phyloP scores from a whole-genome alignment of 1,284 basidiomycete genomes.

The Thecaphora frezii region DNA sequence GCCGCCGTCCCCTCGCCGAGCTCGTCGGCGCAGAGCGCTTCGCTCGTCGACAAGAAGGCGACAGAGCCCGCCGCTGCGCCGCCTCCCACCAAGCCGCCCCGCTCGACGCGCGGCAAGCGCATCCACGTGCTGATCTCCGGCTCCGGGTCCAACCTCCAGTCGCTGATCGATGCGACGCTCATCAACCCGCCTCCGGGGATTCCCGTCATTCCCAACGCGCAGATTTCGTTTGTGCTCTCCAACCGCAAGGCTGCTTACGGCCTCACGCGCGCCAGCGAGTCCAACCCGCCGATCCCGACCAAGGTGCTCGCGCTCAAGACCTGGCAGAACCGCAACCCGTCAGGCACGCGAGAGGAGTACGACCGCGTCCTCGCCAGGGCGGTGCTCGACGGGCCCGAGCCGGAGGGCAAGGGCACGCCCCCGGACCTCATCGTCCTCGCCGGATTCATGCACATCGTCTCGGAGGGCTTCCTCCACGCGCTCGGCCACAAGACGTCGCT shows the following conservation, averaged over 20 bases:
- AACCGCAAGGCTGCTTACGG: constrained; percentile 91
- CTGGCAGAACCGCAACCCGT: constrained; percentile 72
- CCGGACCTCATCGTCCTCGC: constrained; percentile 90
- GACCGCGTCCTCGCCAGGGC: constrained; percentile 78
- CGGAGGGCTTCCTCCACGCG: constrained; percentile 62
- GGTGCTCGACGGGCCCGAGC: constrained; percentile 63
- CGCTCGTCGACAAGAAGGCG: too few species aligned
- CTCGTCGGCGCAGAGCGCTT: too few species aligned
- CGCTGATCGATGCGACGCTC: constrained; percentile 83
- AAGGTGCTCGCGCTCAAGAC: constrained; percentile 82
- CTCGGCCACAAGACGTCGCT: constrained; percentile 45
- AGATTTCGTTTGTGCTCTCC: constrained; percentile 82
- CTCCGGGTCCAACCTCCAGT: constrained; percentile 83
- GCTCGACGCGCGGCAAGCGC: constrained; percentile 43
- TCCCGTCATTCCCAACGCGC: constrained; percentile 61
- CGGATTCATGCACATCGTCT: constrained; percentile 95
- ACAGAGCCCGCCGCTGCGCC: not conserved
- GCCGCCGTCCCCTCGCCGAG: too few species aligned
- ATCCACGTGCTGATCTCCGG: constrained; percentile 57
- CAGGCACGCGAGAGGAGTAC: constrained; percentile 78
- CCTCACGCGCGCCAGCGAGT: constrained; percentile 75
- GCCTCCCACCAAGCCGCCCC: constrained; percentile 14
- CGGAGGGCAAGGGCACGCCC: constrained; percentile 17
- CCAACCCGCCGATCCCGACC: constrained; percentile 73
- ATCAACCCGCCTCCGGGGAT: constrained; percentile 63